Conservation (phyloP, 2,329 filamentous ascomycete species). For the Cyphellophora europaea region DNA sequence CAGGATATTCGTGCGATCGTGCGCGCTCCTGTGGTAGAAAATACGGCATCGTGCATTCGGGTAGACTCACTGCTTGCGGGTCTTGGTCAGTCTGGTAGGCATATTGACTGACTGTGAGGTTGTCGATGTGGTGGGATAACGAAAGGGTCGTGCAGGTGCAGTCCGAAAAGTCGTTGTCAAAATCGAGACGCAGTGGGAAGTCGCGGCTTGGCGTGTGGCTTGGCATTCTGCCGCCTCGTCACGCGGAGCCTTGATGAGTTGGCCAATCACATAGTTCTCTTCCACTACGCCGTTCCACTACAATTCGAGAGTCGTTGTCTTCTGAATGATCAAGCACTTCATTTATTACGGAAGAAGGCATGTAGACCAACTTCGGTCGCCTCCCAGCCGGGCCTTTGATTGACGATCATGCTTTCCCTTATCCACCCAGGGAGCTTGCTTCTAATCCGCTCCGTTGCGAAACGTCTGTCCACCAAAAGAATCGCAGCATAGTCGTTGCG, state of each 20-base stretch:
- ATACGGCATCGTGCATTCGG: not conserved
- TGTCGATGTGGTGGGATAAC: too few species aligned
- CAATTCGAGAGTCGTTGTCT: too few species aligned
- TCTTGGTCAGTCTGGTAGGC: slow-evolving; percentile 43
- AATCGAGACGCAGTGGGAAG: too few species aligned
- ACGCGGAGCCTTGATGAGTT: too few species aligned
- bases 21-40: not conserved
- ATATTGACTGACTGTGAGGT: slow-evolving; percentile 26
- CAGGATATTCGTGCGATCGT: not conserved
- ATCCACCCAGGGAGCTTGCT: slow-evolving; percentile 88
- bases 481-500: slow-evolving; percentile 84
- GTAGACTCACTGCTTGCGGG: slow-evolving; percentile 37
- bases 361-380: slow-evolving; percentile 51
- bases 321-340: too few species aligned
- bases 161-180: too few species aligned
- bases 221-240: too few species aligned
- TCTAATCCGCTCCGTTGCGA: slow-evolving; percentile 62
- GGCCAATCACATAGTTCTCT: too few species aligned
- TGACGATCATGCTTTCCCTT: slow-evolving; percentile 52
- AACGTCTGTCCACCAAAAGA: slow-evolving; percentile 72
- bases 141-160: too few species aligned
- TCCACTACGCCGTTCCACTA: too few species aligned
- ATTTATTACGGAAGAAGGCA: slow-evolving; percentile 50
- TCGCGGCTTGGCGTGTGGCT: too few species aligned
- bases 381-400: slow-evolving; percentile 45